Conservation (phyloP, 345 rosid species). For the Acer yangbiense region DNA sequence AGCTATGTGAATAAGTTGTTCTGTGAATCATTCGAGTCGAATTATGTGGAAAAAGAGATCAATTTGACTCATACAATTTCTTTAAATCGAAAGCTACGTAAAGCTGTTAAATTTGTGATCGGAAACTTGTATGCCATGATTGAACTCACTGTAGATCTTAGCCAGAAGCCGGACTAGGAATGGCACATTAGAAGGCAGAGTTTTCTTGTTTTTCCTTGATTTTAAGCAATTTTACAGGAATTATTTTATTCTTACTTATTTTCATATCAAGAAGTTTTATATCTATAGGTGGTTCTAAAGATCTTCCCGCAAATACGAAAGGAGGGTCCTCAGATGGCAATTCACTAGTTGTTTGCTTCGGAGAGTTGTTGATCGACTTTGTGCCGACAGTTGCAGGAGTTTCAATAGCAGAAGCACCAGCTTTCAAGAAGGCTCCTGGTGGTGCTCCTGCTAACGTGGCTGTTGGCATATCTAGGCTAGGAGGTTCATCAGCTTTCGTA, state of each 20-base stretch:
- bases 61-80: conserved; percentile 9
- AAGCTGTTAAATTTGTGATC: background rate
- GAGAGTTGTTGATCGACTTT: conserved; percentile 96
- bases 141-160: background rate
- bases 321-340: conserved; percentile 17
- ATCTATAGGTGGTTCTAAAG: conserved; percentile 37
- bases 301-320: conserved; percentile 28
- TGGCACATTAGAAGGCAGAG: conserved; percentile 9
- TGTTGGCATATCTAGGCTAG: conserved; percentile 83
- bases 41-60: background rate
- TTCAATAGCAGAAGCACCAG: conserved; percentile 94
- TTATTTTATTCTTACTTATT: background rate
- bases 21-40: background rate
- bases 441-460: conserved; percentile 99
- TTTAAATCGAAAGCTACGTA: conserved; percentile 1
- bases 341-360: conserved; percentile 77
- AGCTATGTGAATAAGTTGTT: conserved; percentile 2
- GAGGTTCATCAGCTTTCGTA: conserved; percentile 91
- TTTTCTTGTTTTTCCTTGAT: background rate
- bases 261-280: conserved; percentile 11
- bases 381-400: conserved; percentile 88
- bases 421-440: conserved; percentile 95
- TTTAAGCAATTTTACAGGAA: background rate
- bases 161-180: background rate
- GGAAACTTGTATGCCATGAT: conserved; percentile 5